Percentiles rank a stretch among this genome's conserved stretches.
Evolutionary conservation across 2,329 filamentous ascomycete genomes (phyloP).

Genomic region (Fusarium proliferatum): DNA sequence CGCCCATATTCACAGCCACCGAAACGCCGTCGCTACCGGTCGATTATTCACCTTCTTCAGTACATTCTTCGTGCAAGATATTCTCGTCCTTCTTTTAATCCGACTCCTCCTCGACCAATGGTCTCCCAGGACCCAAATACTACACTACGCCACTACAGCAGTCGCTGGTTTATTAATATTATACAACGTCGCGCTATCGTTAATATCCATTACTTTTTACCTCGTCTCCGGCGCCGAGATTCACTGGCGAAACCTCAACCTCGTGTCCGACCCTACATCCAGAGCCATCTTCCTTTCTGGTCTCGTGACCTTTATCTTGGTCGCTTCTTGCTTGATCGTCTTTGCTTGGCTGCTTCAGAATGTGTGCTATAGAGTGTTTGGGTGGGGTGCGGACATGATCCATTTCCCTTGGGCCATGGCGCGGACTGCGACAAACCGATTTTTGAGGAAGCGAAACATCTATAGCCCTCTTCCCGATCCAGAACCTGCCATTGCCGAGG

Average conservation of each 20-base stretch:
- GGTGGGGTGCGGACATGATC: slow-evolving; percentile 44
- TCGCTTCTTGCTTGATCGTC: slow-evolving; percentile 27
- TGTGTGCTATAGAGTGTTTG: slow-evolving; percentile 41
- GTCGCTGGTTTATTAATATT: slow-evolving; percentile 32
- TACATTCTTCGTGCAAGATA: slow-evolving; percentile 52
- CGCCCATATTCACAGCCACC: slow-evolving; percentile 49
- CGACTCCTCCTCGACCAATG: slow-evolving; percentile 46
- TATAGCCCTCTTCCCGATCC: slow-evolving; percentile 19
- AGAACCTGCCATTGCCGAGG: slow-evolving; percentile 9
- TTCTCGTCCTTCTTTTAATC: slow-evolving; percentile 46
- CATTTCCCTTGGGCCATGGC: slow-evolving; percentile 43
- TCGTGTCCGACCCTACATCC: slow-evolving; percentile 48
- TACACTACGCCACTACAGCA: slow-evolving; percentile 24
- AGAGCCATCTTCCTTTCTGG: slow-evolving; percentile 50
- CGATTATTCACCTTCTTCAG: slow-evolving; percentile 47
- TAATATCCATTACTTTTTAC: slow-evolving; percentile 48
- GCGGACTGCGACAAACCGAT: slow-evolving; percentile 1
- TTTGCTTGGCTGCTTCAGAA: slow-evolving; percentile 43
- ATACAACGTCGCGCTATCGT: slow-evolving; percentile 40
- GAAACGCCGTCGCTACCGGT: slow-evolving; percentile 43
- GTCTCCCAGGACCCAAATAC: slow-evolving; percentile 20
- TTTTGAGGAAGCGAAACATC: slow-evolving; percentile 20
- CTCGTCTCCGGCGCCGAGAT: slow-evolving; percentile 49
- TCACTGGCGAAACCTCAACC: slow-evolving; percentile 50
- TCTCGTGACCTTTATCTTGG: slow-evolving; percentile 43